These are phyloP conservation scores for Wallacemonas rigidus DNA, from an alignment of 208 protist genomes.

Conservation along the genomic window DNA sequence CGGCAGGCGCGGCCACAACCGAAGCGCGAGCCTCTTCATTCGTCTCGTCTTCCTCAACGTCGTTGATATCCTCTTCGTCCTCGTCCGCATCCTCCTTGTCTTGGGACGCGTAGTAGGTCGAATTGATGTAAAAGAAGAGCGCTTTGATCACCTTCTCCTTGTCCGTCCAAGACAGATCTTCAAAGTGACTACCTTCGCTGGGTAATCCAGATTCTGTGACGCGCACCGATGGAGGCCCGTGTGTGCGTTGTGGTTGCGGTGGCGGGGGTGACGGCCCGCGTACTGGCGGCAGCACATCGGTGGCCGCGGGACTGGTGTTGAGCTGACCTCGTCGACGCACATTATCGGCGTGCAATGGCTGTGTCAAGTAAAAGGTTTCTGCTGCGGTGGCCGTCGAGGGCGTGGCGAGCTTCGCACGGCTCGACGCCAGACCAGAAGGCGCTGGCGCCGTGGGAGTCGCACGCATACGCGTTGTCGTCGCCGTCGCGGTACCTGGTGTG, in stretches of 20 bases:
- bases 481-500: background rate
- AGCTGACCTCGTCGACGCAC: background rate
- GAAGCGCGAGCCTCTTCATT: too few species aligned
- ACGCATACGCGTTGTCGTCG: background rate
- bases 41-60: too few species aligned
- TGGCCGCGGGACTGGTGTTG: background rate
- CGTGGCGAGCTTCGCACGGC: background rate
- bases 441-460: background rate
- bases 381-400: background rate
- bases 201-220: background rate
- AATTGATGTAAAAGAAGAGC: conserved; percentile 82
- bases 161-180: conserved; percentile 71
- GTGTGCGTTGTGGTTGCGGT: background rate
- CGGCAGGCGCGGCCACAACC: too few species aligned
- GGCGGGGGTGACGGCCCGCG: background rate
- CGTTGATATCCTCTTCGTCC: background rate
- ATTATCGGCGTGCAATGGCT: background rate
- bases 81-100: background rate
- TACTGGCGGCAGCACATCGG: conserved; percentile 1
- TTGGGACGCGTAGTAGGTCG: conserved; percentile 46
- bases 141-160: conserved; percentile 89
- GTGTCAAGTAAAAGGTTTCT: conserved; percentile 18
- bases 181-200: conserved; percentile 35
- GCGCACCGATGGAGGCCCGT: too few species aligned
- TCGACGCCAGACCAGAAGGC: background rate